phyloP scores from a whole-genome alignment of 2,329 filamentous ascomycete genomes.

The Fusarium redolens region DNA sequence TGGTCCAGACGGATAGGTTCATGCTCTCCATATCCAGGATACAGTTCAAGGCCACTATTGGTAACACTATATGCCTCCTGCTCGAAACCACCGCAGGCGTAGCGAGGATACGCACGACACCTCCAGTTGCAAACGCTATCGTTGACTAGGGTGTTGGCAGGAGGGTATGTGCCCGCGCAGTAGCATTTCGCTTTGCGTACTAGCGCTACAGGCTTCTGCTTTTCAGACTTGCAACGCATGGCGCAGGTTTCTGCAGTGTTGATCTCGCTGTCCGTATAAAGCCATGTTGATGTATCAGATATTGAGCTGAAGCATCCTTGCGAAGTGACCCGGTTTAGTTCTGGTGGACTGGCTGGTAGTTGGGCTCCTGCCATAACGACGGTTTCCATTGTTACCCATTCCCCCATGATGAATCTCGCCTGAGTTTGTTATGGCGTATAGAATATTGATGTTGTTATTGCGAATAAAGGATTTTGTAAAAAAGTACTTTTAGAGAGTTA shows the following conservation, averaged over 20 bases:
- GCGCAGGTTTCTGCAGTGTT: background rate
- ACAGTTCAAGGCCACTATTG: background rate
- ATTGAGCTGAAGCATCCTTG: background rate
- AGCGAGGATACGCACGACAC: background rate
- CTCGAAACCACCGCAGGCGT: background rate
- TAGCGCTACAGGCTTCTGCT: background rate
- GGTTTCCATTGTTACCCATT: too few relatives aligned
- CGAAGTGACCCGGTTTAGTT: background rate
- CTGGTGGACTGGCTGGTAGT: background rate
- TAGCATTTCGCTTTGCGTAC: background rate
- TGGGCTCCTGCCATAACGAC: background rate
- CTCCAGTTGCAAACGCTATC: background rate
- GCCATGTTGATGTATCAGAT: background rate
- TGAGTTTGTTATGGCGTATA: too few relatives aligned
- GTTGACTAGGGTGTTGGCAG: background rate
- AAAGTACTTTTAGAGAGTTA: background rate
- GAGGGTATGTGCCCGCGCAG: background rate
- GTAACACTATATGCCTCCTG: background rate
- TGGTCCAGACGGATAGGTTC: background rate
- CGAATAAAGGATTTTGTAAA: too few relatives aligned
- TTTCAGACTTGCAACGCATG: background rate
- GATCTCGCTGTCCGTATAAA: background rate
- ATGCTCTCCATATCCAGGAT: background rate
- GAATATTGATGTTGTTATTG: too few relatives aligned
- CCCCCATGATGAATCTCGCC: background rate